These are phyloP conservation scores for Colletotrichum musae DNA, from an alignment of 2,329 filamentous ascomycete genomes.

Conservation along the genomic window DNA sequence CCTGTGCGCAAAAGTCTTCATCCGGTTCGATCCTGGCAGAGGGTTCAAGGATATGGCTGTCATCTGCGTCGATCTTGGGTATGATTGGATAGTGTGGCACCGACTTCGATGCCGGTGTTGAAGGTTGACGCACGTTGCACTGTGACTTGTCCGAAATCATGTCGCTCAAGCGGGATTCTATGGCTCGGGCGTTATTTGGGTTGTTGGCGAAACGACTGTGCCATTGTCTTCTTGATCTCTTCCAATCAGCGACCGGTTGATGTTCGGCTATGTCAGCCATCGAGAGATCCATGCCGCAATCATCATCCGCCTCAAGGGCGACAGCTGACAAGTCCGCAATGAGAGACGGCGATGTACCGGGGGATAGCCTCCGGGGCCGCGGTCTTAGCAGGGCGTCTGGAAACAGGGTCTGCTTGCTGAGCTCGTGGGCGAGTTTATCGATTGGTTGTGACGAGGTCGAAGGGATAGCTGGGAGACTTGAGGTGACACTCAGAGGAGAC, in stretches of 20 bases:
- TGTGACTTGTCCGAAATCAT: slow-evolving; percentile 30
- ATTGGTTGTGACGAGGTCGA: slow-evolving; percentile 21
- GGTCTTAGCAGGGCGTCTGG: slow-evolving; percentile 13
- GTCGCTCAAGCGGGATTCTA: slow-evolving; percentile 28
- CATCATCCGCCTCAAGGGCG: slow-evolving; percentile 35
- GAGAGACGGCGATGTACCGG: neutral
- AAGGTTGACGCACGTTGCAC: slow-evolving; percentile 21
- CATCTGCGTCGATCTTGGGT: slow-evolving; percentile 21
- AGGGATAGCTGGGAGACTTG: neutral
- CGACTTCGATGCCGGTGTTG: neutral
- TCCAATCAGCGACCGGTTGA: slow-evolving; percentile 34
- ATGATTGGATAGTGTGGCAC: slow-evolving; percentile 5
- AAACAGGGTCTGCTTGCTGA: slow-evolving; percentile 34
- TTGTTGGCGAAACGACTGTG: slow-evolving; percentile 34
- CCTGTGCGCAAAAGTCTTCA: slow-evolving; percentile 37
- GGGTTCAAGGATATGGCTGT: neutral
- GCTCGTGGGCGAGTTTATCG: slow-evolving; percentile 29
- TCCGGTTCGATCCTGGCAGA: slow-evolving; percentile 22
- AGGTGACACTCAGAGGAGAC: neutral
- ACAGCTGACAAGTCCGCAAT: slow-evolving; percentile 18
- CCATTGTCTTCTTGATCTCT: slow-evolving; percentile 34
- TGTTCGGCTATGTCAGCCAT: slow-evolving; percentile 25
- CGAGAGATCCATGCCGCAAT: slow-evolving; percentile 28
- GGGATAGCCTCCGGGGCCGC: neutral
- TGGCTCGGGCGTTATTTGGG: slow-evolving; percentile 27